Base-by-base conservation (phyloP, 2,329 filamentous ascomycete species). In the Aspergillus quadricinctus region DNA sequence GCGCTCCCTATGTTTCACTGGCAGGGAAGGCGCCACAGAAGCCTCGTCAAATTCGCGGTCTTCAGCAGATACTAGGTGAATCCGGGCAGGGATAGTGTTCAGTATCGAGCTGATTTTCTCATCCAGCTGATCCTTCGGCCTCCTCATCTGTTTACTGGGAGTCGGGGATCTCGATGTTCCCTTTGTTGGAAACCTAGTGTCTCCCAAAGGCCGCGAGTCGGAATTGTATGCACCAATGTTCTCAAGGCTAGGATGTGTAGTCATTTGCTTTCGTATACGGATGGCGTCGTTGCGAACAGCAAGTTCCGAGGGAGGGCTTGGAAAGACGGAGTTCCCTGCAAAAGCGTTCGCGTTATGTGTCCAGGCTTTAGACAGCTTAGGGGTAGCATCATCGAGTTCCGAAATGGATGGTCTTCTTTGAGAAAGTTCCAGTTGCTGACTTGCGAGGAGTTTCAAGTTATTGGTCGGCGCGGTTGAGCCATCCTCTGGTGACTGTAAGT, bases 61-160 rank as follows among this genome's bases (percentile, higher is more conserved):
- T 43, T 79, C 77, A 1, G 76, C 73, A 23, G 81, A 80, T 1
- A 85, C 85, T 45, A 97, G 80, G 52, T 86, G 87, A 65, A 97
- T 95, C 59, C 87, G 86, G 31, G 88, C 87, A 1, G 91, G 90
- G 59, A 95, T 89, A 21, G 82, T 88, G 56, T 85, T 85, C 41
- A 95, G 81, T 55, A 95, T 89, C 52, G 88, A 84, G 66, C 84
- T 88, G 50, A 96, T 92, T 69, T 92, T 90, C 60, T 87, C 84
- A 62, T 91, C 89, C 14, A 96, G 80, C 55, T 90, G 83, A 61
- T 90, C 86, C 60, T 88, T 85, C 0, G 81, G 76, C 52, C 68
- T 73, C 55, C 70, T 69, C 55, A 73, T 75, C 54, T 74, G 61
- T 17, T 60, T 75, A 4, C 61, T 75, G 53, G 69, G 78, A 65